Conservation (phyloP, 345 rosid genomes). For the Psidium friedrichsthalianum region DNA sequence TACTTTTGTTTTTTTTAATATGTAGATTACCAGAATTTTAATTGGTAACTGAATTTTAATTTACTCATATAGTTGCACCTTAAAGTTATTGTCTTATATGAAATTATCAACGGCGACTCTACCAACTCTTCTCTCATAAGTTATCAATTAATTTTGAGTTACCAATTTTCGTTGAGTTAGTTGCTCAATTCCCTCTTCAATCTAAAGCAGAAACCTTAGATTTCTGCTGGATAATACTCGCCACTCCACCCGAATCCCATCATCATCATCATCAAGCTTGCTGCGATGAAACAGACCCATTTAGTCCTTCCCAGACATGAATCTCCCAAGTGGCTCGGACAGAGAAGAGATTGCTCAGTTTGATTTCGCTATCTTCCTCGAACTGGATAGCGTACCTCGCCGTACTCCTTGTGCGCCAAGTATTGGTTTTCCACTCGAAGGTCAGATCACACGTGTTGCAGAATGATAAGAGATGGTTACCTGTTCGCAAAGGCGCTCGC, state of each 20-base stretch:
- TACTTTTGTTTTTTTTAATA: too few relatives aligned
- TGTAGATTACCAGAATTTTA: not conserved
- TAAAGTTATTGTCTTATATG: too few relatives aligned
- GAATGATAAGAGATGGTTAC: not conserved
- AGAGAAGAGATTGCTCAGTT: not conserved
- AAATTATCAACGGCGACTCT: too few relatives aligned
- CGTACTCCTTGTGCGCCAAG: not conserved
- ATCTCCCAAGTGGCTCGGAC: not conserved
- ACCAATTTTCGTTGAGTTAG: not conserved
- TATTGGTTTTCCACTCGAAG: not conserved
- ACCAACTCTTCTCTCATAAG: not conserved
- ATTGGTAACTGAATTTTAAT: too few relatives aligned
- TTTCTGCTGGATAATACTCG: not conserved
- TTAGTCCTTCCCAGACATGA: not conserved
- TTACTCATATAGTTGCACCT: too few relatives aligned
- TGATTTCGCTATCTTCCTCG: not conserved
- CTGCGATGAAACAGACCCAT: not conserved
- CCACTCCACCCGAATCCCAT: not conserved
- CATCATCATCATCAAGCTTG: not conserved
- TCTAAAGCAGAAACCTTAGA: not conserved
- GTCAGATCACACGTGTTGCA: not conserved
- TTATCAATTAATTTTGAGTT: not conserved
- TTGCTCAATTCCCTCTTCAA: not conserved
- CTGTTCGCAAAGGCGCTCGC: not conserved
- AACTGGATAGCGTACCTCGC: not conserved